Percentiles rank a stretch among this genome's conserved stretches.
phyloP scores from a whole-genome alignment of 768 basidiomycete species.

The Roridomyces roridus region DNA sequence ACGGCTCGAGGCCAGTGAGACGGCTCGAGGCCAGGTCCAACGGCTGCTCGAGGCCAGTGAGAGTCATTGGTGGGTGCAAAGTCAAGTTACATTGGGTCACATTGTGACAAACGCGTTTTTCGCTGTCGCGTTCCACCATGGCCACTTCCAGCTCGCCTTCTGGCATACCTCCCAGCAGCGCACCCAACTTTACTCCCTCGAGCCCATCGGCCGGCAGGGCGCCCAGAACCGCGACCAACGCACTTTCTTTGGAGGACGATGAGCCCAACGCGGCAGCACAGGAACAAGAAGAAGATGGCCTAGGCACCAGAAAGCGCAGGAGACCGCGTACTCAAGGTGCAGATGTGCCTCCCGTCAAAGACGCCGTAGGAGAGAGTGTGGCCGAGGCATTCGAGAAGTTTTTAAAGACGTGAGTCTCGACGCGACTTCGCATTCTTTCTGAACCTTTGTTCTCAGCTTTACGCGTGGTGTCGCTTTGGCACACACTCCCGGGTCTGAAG shows the following conservation, averaged over 20 bases:
- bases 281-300: conserved; percentile 42
- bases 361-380: conserved; percentile 95
- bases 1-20: conserved; percentile 61
- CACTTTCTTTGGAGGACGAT: conserved; percentile 60
- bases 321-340: conserved; percentile 57
- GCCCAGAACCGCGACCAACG: conserved; percentile 54
- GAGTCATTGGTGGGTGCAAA: too few species aligned
- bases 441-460: conserved; percentile 59
- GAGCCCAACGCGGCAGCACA: conserved; percentile 53
- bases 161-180: conserved; percentile 52
- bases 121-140: conserved; percentile 13
- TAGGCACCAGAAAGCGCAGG: conserved; percentile 44
- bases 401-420: conserved; percentile 77
- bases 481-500: conserved; percentile 83
- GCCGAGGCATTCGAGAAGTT: conserved; percentile 92
- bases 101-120: conserved; percentile 14
- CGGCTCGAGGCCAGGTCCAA: conserved; percentile 55
- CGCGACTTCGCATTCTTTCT: not conserved
- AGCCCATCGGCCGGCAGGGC: conserved; percentile 38
- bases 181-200: conserved; percentile 43
- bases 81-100: not conserved
- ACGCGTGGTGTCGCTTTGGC: conserved; percentile 82
- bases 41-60: too few species aligned
- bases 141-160: conserved; percentile 13
- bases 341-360: conserved; percentile 88